These are phyloP conservation scores for Priceomyces haplophilus DNA, from an alignment of 805 yeast species.

Conservation along the genomic window DNA sequence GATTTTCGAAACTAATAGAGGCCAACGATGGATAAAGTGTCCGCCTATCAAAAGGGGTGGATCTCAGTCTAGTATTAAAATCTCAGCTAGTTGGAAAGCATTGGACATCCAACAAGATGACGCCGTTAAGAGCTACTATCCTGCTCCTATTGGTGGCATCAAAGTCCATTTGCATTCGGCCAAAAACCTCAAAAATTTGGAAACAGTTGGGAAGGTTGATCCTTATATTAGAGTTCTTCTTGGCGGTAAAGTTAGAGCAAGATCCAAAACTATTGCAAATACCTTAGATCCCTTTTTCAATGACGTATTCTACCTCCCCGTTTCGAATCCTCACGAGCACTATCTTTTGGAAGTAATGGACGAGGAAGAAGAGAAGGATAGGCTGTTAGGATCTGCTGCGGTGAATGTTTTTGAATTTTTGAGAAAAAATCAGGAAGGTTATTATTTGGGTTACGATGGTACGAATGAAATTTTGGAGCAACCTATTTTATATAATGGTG, in stretches of 20 bases:
- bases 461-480: slow-evolving; percentile 43
- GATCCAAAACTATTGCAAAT: slow-evolving; percentile 53
- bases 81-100: slow-evolving; percentile 70
- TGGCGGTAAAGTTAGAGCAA: slow-evolving; percentile 56
- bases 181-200: slow-evolving; percentile 50
- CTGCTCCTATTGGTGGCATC: slow-evolving; percentile 65
- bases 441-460: slow-evolving; percentile 51
- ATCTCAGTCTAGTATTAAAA: slow-evolving; percentile 38
- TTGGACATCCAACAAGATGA: slow-evolving; percentile 50
- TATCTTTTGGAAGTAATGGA: slow-evolving; percentile 61
- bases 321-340: slow-evolving; percentile 58
- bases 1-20: slow-evolving; percentile 46
- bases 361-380: slow-evolving; percentile 63
- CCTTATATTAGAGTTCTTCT: slow-evolving; percentile 64
- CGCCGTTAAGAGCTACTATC: slow-evolving; percentile 41
- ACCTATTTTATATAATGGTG: slow-evolving; percentile 38
- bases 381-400: slow-evolving; percentile 58
- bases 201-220: slow-evolving; percentile 69
- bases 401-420: slow-evolving; percentile 49
- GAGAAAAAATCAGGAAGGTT: slow-evolving; percentile 46
- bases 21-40: slow-evolving; percentile 49
- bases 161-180: slow-evolving; percentile 59
- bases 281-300: slow-evolving; percentile 58
- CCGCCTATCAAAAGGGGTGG: slow-evolving; percentile 45
- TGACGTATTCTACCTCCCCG: slow-evolving; percentile 57